phyloP scores from a whole-genome alignment of 208 protist species.

The Strigomonas galati region DNA sequence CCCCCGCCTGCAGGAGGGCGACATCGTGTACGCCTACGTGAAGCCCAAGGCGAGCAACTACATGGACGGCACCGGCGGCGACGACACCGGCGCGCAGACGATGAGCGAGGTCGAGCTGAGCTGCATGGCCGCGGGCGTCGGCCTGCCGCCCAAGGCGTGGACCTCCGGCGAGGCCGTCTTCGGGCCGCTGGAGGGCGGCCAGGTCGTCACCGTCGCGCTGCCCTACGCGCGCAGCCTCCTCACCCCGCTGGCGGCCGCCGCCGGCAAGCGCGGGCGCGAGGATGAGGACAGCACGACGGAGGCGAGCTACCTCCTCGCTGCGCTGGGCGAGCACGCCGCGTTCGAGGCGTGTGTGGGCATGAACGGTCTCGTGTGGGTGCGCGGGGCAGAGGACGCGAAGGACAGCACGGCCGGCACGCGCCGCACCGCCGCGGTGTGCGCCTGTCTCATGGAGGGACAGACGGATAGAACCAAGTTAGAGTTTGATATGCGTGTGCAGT shows the following conservation, averaged over 20 bases:
- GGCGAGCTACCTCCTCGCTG: constrained; percentile 37
- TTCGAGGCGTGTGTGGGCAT: constrained; percentile 76
- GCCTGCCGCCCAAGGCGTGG: constrained; percentile 76
- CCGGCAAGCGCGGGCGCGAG: constrained; percentile 14
- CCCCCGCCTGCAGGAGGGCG: constrained; percentile 67
- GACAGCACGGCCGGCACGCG: constrained; percentile 44
- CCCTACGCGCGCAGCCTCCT: constrained; percentile 65
- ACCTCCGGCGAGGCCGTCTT: constrained; percentile 77
- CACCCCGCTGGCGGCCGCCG: constrained; percentile 11
- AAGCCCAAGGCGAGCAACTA: constrained; percentile 28
- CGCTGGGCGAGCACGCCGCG: constrained; percentile 54
- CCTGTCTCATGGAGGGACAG: constrained; percentile 75
- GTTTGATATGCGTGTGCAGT: constrained; percentile 65
- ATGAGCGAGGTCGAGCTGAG: constrained; percentile 58
- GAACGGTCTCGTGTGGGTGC: constrained; percentile 84
- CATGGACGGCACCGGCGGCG: not conserved
- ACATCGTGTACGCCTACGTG: constrained; percentile 77
- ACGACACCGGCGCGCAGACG: not conserved
- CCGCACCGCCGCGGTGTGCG: constrained; percentile 65
- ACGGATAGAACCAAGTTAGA: constrained; percentile 58
- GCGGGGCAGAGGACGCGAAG: constrained; percentile 37
- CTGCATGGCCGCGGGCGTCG: constrained; percentile 70
- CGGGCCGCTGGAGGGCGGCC: constrained; percentile 65
- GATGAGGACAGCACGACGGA: constrained; percentile 1
- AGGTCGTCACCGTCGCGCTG: constrained; percentile 58